Conservation (phyloP, 1,284 basidiomycete genomes). For the Ustilago lituana region DNA sequence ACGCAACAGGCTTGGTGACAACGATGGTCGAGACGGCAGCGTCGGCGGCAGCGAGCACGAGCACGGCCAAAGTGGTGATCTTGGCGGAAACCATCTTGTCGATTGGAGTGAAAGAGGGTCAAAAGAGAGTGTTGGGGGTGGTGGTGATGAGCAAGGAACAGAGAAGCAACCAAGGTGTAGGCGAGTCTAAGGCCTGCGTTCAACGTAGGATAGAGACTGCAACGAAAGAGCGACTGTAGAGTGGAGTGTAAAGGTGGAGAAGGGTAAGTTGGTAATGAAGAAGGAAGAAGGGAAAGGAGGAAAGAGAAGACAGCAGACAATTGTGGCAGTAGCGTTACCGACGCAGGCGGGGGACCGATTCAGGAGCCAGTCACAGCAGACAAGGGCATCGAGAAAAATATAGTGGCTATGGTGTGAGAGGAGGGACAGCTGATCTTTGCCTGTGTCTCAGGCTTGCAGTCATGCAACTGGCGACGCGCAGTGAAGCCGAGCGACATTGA, state of each 20-base stretch:
- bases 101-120: neutral
- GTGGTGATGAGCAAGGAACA: neutral
- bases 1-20: constrained; percentile 56
- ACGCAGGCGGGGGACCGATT: too few relatives aligned
- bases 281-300: neutral
- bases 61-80: constrained; percentile 37
- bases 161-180: constrained; percentile 13
- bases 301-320: neutral
- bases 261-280: neutral
- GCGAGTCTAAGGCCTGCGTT: constrained; percentile 20
- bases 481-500: too few relatives aligned
- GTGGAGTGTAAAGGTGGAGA: neutral
- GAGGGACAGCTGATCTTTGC: too few relatives aligned
- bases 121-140: constrained; percentile 3
- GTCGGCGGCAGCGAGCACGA: constrained; percentile 42
- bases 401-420: too few relatives aligned
- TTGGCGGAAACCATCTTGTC: constrained; percentile 37
- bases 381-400: too few relatives aligned
- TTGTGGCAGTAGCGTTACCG: too few relatives aligned
- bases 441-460: too few relatives aligned
- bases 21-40: constrained; percentile 48
- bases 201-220: constrained; percentile 20
- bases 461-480: too few relatives aligned
- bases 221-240: constrained; percentile 3
- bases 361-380: too few relatives aligned